Evolutionary conservation across 306 rosid genomes (phyloP).

Genomic region (Citrullus mucosospermus): DNA sequence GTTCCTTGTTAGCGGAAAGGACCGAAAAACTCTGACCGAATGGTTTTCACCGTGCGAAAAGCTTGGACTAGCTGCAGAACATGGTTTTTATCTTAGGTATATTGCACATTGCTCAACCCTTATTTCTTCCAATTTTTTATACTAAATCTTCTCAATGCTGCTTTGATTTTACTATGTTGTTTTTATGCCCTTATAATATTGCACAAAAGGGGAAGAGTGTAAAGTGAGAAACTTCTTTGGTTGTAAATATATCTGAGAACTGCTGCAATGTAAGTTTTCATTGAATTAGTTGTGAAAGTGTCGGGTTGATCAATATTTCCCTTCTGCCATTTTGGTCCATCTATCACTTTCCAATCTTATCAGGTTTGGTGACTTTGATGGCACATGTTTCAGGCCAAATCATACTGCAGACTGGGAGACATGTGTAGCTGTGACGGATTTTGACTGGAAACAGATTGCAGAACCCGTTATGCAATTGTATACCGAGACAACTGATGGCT

Average conservation of each 20-base stretch:
- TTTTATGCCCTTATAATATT: background rate
- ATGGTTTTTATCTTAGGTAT: slow-evolving; percentile 74
- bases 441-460: slow-evolving; percentile 74
- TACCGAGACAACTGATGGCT: slow-evolving; percentile 83
- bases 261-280: background rate
- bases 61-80: slow-evolving; percentile 84
- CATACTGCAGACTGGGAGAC: slow-evolving; percentile 65
- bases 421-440: slow-evolving; percentile 40
- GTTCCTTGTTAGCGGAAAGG: slow-evolving; percentile 80
- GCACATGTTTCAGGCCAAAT: slow-evolving; percentile 37
- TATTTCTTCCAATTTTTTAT: background rate
- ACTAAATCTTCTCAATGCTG: background rate
- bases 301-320: background rate
- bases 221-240: background rate
- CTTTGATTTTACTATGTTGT: background rate
- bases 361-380: background rate
- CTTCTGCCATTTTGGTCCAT: background rate
- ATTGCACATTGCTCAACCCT: background rate
- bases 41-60: slow-evolving; percentile 71
- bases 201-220: background rate
- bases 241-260: background rate
- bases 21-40: slow-evolving; percentile 42
- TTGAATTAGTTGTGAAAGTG: background rate
- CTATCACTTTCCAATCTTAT: background rate
- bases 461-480: slow-evolving; percentile 83